Conservation (phyloP, 176 grass and related monocot species). For the Elaeis guineensis region DNA sequence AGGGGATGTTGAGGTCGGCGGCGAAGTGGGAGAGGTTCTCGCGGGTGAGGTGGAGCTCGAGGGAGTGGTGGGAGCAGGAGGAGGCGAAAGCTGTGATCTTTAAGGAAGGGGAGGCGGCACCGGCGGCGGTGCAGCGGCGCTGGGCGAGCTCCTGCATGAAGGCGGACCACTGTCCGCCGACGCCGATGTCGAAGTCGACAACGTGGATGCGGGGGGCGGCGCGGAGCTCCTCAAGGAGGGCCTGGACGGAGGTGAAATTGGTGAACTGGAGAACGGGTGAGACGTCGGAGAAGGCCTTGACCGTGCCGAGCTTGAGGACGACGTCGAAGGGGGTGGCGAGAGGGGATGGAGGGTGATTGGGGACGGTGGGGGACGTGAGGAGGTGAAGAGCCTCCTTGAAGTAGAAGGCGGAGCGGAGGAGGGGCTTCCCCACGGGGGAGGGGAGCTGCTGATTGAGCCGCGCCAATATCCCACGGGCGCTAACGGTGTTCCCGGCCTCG, state of each 20-base stretch:
- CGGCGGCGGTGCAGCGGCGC: no score
- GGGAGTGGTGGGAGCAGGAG: not conserved
- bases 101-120: no score
- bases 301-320: constrained; percentile 44
- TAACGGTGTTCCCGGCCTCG: constrained; percentile 31
- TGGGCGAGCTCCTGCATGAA: constrained; percentile 25
- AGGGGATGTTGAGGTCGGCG: constrained; percentile 3
- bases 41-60: constrained; percentile 9
- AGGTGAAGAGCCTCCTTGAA: not conserved
- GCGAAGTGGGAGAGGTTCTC: constrained; percentile 4
- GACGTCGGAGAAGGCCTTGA: constrained; percentile 50
- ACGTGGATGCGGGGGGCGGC: constrained; percentile 29
- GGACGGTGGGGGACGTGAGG: not conserved
- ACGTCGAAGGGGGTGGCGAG: constrained; percentile 33
- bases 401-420: constrained; percentile 15
- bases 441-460: constrained; percentile 61
- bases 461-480: constrained; percentile 55
- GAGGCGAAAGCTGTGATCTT: constrained; percentile 10
- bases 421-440: not conserved
- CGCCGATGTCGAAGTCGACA: constrained; percentile 40
- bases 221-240: constrained; percentile 40
- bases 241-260: constrained; percentile 44
- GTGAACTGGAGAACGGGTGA: constrained; percentile 50
- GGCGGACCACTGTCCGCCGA: constrained; percentile 45
- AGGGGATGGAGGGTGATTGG: not conserved